phyloP scores from a whole-genome alignment of 129 eudicot species.

The Calendula officinalis region DNA sequence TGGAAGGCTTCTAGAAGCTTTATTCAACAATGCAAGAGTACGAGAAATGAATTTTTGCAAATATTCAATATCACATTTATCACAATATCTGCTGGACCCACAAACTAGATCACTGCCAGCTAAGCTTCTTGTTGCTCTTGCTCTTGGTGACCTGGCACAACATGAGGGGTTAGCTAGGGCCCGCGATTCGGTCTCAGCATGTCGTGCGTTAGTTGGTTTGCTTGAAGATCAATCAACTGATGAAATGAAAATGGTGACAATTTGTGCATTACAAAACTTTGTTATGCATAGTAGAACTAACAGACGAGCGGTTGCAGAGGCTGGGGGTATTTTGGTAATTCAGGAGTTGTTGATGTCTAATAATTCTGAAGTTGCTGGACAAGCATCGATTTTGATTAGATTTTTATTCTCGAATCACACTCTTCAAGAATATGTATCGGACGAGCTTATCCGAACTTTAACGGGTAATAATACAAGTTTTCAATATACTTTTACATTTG shows the following conservation, averaged over 20 bases:
- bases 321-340: constrained; percentile 72
- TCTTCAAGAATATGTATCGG: constrained; percentile 79
- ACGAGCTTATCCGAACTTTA: constrained; percentile 72
- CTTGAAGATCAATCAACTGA: constrained; percentile 64
- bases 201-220: constrained; percentile 65
- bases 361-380: constrained; percentile 56
- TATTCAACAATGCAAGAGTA: constrained; percentile 53
- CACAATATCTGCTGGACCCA: constrained; percentile 73
- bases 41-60: constrained; percentile 64
- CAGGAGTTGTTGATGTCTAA: constrained; percentile 57
- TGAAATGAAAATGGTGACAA: constrained; percentile 69
- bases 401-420: constrained; percentile 74
- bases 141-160: constrained; percentile 80
- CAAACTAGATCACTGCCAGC: constrained; percentile 61
- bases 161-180: constrained; percentile 68
- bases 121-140: constrained; percentile 72
- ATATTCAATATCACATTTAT: constrained; percentile 67
- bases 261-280: constrained; percentile 80
- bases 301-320: constrained; percentile 81
- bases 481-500: not conserved
- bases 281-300: constrained; percentile 78
- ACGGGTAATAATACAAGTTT: constrained; percentile 44
- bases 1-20: constrained; percentile 66
- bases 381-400: constrained; percentile 67
- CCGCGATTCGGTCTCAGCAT: constrained; percentile 59